Percentiles rank a stretch among this genome's conserved stretches.
These are phyloP conservation scores for Fraxinus ornus DNA, from an alignment of 305 asterid genomes.

Conservation along the genomic window DNA sequence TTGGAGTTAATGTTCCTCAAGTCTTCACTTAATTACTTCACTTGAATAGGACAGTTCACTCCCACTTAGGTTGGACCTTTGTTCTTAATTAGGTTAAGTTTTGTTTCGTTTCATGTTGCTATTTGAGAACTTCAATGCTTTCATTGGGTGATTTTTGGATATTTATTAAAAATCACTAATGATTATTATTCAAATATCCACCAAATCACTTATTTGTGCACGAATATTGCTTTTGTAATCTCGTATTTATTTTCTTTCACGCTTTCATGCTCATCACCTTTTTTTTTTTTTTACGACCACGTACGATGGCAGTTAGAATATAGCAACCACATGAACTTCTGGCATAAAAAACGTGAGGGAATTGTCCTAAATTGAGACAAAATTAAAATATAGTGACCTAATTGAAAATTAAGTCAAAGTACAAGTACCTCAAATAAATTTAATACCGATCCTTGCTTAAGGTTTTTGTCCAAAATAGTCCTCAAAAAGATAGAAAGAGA, in stretches of 20 bases:
- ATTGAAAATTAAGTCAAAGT: neutral
- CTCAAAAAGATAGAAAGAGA: neutral
- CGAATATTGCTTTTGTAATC: neutral
- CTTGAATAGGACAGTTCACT: neutral
- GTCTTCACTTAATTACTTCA: too few species aligned
- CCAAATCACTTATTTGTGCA: neutral
- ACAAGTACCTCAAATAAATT: neutral
- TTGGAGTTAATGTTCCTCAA: neutral
- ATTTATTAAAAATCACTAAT: too few species aligned
- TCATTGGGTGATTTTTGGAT: too few species aligned
- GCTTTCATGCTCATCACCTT: neutral
- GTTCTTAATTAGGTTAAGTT: neutral
- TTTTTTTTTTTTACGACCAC: neutral
- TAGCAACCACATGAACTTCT: neutral
- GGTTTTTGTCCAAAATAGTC: neutral
- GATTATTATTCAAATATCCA: too few species aligned
- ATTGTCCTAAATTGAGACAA: neutral
- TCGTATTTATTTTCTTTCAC: neutral
- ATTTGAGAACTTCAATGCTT: neutral
- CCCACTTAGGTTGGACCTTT: neutral
- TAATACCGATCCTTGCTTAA: neutral
- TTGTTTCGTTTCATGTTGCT: neutral
- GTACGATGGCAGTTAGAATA: neutral
- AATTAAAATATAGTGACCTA: neutral
- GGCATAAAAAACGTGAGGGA: neutral